Evolutionary conservation across 148 eudicot species (phyloP).

Genomic region (Nepenthes mirabilis): DNA sequence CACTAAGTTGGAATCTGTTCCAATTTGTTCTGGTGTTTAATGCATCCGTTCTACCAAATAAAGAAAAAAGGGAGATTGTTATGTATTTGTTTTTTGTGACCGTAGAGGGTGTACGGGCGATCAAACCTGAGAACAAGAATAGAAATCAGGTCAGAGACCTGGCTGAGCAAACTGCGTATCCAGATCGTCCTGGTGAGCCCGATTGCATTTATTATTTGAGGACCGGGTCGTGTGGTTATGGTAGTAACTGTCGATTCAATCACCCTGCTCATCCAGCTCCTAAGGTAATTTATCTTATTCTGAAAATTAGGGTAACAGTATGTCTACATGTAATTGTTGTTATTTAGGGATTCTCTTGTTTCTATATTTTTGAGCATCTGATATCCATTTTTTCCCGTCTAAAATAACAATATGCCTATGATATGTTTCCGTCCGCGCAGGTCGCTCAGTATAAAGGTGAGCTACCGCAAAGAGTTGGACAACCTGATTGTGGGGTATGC

Average conservation of each 20-base stretch:
- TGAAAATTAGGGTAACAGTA: neutral
- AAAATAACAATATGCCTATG: neutral
- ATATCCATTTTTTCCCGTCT: neutral
- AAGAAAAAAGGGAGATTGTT: too few species aligned
- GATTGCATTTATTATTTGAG: conserved; percentile 49
- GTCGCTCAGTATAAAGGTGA: conserved; percentile 16
- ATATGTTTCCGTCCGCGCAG: conserved; percentile 7
- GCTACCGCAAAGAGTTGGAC: conserved; percentile 60
- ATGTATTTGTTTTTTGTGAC: neutral
- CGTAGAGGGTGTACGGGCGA: conserved; percentile 5
- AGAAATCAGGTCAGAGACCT: neutral
- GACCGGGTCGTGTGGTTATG: conserved; percentile 61
- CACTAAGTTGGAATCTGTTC: too few species aligned
- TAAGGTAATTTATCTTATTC: conserved; percentile 16
- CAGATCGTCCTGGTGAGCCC: conserved; percentile 57
- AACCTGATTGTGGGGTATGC: conserved; percentile 63
- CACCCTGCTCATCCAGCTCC: conserved; percentile 34
- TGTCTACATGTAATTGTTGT: neutral
- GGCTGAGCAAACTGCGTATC: conserved; percentile 18
- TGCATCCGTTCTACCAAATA: too few species aligned
- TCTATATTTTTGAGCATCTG: neutral
- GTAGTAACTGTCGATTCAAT: conserved; percentile 50
- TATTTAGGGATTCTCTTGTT: neutral
- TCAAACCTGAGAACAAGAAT: conserved; percentile 18
- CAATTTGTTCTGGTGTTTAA: too few species aligned